These are phyloP conservation scores for Saturnispora kantuleensis DNA, from an alignment of 805 yeast genomes.

Conservation along the genomic window DNA sequence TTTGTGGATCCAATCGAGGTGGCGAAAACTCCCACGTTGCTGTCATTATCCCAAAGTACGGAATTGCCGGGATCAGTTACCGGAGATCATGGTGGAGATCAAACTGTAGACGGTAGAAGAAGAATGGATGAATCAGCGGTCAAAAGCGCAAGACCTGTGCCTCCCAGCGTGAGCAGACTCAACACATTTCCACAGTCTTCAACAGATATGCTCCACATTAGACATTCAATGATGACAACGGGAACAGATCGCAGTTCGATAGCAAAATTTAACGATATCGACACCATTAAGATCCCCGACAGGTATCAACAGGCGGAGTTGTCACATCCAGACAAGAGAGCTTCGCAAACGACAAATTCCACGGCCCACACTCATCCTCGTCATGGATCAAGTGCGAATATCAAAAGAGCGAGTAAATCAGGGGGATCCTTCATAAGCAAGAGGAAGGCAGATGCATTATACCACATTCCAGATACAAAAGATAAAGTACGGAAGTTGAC, in stretches of 20 bases:
- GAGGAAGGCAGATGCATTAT: constrained; percentile 21
- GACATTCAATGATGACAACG: constrained; percentile 6
- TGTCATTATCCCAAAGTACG: too few relatives aligned
- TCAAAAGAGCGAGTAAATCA: constrained; percentile 16
- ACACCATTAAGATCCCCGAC: constrained; percentile 23
- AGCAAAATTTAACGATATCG: constrained; percentile 16
- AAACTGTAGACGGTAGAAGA: too few relatives aligned
- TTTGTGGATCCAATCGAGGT: not conserved
- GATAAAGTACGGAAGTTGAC: constrained; percentile 16
- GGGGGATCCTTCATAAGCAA: constrained; percentile 18
- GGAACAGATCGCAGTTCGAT: constrained; percentile 17
- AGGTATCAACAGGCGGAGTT: constrained; percentile 18
- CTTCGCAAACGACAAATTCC: not conserved
- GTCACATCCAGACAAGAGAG: not conserved
- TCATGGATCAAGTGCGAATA: constrained; percentile 3
- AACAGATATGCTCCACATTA: not conserved
- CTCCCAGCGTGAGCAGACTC: not conserved
- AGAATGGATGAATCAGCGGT: not conserved
- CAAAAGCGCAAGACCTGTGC: not conserved
- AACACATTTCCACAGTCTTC: constrained; percentile 3
- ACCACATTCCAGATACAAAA: constrained; percentile 22
- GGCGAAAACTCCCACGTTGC: too few relatives aligned
- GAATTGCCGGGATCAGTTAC: too few relatives aligned
- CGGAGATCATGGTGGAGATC: too few relatives aligned
- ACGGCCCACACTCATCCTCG: constrained; percentile 3